A percentile compares a stretch with the other conserved stretches of the same genome.
Conservation (phyloP, 140 eudicot genomes). For the Bidens hawaiensis region DNA sequence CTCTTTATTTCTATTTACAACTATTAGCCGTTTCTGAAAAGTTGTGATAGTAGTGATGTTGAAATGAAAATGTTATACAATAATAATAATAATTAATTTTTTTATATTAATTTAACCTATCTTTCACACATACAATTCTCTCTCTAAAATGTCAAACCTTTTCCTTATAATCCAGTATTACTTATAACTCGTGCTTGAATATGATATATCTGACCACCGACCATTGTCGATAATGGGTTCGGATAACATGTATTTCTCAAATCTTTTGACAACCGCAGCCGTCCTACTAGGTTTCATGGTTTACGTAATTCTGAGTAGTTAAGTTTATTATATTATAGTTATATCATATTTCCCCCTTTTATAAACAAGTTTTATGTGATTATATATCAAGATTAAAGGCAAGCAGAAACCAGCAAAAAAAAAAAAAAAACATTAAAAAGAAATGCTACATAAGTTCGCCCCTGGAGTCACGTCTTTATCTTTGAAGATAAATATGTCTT, state of each 20-base stretch:
- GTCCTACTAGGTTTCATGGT: background rate
- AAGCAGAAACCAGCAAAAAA: too few relatives aligned
- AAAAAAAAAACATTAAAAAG: too few relatives aligned
- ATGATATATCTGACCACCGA: slow-evolving; percentile 30
- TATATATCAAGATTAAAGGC: too few relatives aligned
- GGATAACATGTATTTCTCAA: background rate
- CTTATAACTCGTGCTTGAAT: slow-evolving; percentile 23
- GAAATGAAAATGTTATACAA: slow-evolving; percentile 4
- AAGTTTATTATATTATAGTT: background rate
- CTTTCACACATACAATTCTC: too few relatives aligned
- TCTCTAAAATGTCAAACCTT: slow-evolving; percentile 26
- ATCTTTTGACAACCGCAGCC: background rate
- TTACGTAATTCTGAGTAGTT: background rate
- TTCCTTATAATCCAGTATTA: slow-evolving; percentile 1
- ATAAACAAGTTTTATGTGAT: too few relatives aligned
- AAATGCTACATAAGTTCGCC: too few relatives aligned
- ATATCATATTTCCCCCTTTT: too few relatives aligned
- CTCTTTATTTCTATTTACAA: background rate
- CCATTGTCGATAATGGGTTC: slow-evolving; percentile 4
- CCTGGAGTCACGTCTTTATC: background rate
- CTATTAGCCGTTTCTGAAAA: background rate
- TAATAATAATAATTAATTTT: background rate
- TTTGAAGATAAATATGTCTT: background rate
- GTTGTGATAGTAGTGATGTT: background rate
- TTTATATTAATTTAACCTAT: too few relatives aligned